Conservation (phyloP, 1,284 basidiomycete species). For the Vanrija sp. region DNA sequence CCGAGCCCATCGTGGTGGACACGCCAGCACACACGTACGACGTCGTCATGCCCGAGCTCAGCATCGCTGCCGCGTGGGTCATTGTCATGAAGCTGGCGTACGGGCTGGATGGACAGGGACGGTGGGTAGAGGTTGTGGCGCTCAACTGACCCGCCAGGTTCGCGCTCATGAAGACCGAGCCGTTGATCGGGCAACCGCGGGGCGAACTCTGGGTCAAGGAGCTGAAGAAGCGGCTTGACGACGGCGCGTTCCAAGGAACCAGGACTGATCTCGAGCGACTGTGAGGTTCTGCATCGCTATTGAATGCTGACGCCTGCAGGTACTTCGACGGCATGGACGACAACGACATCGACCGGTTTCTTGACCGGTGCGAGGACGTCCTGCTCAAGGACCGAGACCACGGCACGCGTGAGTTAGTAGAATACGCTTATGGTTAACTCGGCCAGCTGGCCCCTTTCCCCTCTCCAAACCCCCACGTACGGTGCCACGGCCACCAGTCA, state of each 20-base stretch:
- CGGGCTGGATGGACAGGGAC: slow-evolving; percentile 66
- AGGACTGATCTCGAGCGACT: slow-evolving; percentile 18
- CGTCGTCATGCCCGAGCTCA: slow-evolving; percentile 67
- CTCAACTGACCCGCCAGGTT: slow-evolving; percentile 11
- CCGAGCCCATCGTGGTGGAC: neutral
- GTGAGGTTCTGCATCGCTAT: slow-evolving; percentile 13
- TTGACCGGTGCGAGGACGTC: slow-evolving; percentile 27
- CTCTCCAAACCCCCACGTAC: slow-evolving; percentile 1
- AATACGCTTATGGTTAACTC: neutral
- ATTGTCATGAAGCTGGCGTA: slow-evolving; percentile 77
- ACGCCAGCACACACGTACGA: slow-evolving; percentile 13
- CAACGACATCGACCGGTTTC: slow-evolving; percentile 35
- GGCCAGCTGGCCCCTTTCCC: slow-evolving; percentile 20
- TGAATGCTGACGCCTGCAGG: slow-evolving; percentile 8
- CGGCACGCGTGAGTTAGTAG: neutral
- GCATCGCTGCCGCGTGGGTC: slow-evolving; percentile 62
- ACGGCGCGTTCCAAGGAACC: slow-evolving; percentile 27
- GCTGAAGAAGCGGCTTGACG: slow-evolving; percentile 49
- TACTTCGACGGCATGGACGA: slow-evolving; percentile 25
- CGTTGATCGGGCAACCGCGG: slow-evolving; percentile 62
- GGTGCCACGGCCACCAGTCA: neutral
- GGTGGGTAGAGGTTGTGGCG: slow-evolving; percentile 50
- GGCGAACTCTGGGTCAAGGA: slow-evolving; percentile 56
- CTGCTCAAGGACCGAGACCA: slow-evolving; percentile 28
- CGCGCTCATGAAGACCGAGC: slow-evolving; percentile 35